Conservation (phyloP, 768 basidiomycete species). For the Tulasnella sp. region DNA sequence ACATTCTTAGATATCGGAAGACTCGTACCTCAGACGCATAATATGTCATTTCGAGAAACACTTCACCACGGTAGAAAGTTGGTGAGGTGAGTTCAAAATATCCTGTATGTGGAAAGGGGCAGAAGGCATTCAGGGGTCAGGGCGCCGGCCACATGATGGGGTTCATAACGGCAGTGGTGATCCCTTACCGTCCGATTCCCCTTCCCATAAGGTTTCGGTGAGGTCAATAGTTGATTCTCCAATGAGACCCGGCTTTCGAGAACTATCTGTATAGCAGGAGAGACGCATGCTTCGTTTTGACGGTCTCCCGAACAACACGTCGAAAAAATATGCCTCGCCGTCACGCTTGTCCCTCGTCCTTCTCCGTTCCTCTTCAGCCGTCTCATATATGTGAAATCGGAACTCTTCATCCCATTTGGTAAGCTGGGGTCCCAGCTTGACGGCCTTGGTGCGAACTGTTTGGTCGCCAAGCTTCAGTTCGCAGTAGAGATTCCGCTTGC, state of each 20-base stretch:
- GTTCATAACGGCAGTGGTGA: background rate
- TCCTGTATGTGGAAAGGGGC: too few species aligned
- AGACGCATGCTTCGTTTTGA: constrained; percentile 62
- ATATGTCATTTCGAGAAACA: constrained; percentile 95
- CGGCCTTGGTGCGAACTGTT: constrained; percentile 84
- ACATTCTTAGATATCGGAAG: background rate
- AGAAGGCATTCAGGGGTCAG: constrained; percentile 26
- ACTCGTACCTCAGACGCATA: constrained; percentile 89
- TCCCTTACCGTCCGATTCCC: constrained; percentile 90
- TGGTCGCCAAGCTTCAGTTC: constrained; percentile 75
- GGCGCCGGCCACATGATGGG: background rate
- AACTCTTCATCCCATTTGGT: constrained; percentile 99
- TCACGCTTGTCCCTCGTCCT: constrained; percentile 43
- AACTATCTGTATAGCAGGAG: constrained; percentile 92
- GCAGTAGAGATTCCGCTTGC: constrained; percentile 98
- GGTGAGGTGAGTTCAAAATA: constrained; percentile 92
- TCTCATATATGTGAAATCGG: constrained; percentile 87
- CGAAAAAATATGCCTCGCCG: constrained; percentile 56
- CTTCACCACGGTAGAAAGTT: constrained; percentile 86
- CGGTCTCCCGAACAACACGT: constrained; percentile 36
- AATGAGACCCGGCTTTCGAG: constrained; percentile 92
- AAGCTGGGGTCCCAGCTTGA: constrained; percentile 96
- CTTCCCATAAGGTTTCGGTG: constrained; percentile 86
- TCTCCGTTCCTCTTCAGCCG: constrained; percentile 58
- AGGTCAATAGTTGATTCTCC: constrained; percentile 89